Percentiles rank a stretch among this genome's conserved stretches.
Evolutionary conservation across 1,284 basidiomycete genomes (phyloP).

Genomic region (Melampsora larici-populina): DNA sequence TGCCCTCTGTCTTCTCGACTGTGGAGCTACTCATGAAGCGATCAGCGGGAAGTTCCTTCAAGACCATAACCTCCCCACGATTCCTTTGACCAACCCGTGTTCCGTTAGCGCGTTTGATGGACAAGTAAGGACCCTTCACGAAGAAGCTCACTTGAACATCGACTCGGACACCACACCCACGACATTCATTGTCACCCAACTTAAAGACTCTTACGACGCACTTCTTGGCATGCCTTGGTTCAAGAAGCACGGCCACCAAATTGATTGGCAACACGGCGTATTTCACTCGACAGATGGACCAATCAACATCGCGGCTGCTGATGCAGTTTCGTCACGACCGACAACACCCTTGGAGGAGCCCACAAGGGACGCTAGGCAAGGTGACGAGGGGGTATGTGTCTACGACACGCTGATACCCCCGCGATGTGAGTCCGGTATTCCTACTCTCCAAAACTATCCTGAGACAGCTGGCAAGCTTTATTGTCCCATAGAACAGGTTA

Average conservation of each 20-base stretch:
- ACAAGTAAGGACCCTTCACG: neutral
- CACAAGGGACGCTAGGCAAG: neutral
- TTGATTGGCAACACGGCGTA: neutral
- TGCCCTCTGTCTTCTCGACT: neutral
- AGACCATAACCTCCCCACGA: no score
- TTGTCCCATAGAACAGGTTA: no score
- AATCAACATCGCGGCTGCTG: no score
- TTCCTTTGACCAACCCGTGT: neutral
- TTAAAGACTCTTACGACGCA: conserved; percentile 21
- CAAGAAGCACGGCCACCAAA: neutral
- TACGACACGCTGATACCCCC: neutral
- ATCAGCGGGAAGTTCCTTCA: no score
- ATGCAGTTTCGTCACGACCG: neutral
- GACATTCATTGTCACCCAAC: no score
- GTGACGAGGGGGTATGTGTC: conserved; percentile 6
- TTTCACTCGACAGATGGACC: neutral
- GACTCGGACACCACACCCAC: neutral
- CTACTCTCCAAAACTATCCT: no score
- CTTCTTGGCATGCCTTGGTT: conserved; percentile 13
- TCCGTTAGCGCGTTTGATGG: neutral
- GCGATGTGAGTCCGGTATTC: no score
- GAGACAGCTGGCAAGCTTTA: no score
- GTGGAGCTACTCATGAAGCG: no score
- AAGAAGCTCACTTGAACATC: neutral
- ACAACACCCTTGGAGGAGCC: neutral